Evolutionary conservation across 257 asterid species (phyloP), one percentile per base, ranked within the genome.

Genomic region (Osmanthus fragrans): DNA sequence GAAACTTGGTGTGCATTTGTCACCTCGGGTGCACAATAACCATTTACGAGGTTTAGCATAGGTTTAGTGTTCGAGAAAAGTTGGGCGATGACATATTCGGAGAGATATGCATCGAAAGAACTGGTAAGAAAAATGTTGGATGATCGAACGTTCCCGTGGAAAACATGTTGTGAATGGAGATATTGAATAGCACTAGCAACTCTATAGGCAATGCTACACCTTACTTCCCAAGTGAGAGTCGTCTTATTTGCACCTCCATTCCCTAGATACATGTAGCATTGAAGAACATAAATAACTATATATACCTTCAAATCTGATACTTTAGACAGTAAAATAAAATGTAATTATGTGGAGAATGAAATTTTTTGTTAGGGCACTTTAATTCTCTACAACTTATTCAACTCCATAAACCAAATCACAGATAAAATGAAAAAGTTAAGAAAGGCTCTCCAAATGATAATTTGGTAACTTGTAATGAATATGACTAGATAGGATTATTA

Each of bases 111-210:
- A 54, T 77, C 72, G 15, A 68, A 66, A 71, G 27, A 34, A 37
- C 64, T 19, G 23, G 75, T 72, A 65, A 85, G 70, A 77, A 81
- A 70, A 78, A 85, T 73, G 47, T 85, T 85, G 70, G 84, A 71
- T 21, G 86, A 85, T 29, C 78, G 80, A 32, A 85, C 56, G 81
- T 82, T 85, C 60, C 83, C 88, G 58, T 82, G 86, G 66, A 76
- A 79, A 67, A 76, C 5, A 64, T 71, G 25, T 30, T 27, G 58
- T 5, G 80, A 23, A 60, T 85, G 86, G 42, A 85, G 83, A 73
- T 79, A 82, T 21, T 79, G 56, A 0, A 79, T 18, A 36, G 71
- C 84, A 4, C 29, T 16, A 40, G 88, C 84, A 49, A 80, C 82
- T 7, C 73, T 80, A 54, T 79, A 76, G 15, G 84, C 84, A 54